These are phyloP conservation scores for Penicillium frequentans DNA, from an alignment of 2,329 filamentous ascomycete species.

Conservation along the genomic window DNA sequence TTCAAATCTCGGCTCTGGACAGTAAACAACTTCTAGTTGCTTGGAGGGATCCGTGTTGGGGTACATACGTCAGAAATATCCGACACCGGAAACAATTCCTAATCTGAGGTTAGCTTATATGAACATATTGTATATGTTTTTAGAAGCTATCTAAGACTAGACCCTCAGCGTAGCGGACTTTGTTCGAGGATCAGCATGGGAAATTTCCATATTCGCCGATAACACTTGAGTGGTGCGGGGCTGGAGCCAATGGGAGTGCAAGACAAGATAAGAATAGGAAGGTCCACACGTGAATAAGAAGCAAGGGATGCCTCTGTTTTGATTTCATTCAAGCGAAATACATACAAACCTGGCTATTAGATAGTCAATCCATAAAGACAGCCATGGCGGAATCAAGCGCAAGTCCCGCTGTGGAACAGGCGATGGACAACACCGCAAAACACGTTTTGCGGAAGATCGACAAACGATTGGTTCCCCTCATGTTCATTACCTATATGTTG, in stretches of 20 bases:
- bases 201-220: slow-evolving; percentile 4
- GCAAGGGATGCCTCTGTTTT: background rate
- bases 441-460: slow-evolving; percentile 58
- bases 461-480: slow-evolving; percentile 53
- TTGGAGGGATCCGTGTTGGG: background rate
- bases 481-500: slow-evolving; percentile 60
- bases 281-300: background rate
- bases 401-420: slow-evolving; percentile 7
- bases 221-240: slow-evolving; percentile 6
- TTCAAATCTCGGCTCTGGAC: background rate
- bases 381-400: background rate
- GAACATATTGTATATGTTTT: no score
- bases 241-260: slow-evolving; percentile 11
- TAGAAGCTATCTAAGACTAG: background rate
- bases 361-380: background rate
- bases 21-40: background rate
- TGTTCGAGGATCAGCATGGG: background rate
- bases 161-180: background rate
- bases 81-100: background rate
- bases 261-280: slow-evolving; percentile 18
- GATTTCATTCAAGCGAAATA: background rate
- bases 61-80: background rate
- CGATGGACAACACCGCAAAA: slow-evolving; percentile 12
- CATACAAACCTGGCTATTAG: background rate
- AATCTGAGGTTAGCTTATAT: background rate